phyloP scores from a whole-genome alignment of 805 yeast genomes.

The Candida pini region DNA sequence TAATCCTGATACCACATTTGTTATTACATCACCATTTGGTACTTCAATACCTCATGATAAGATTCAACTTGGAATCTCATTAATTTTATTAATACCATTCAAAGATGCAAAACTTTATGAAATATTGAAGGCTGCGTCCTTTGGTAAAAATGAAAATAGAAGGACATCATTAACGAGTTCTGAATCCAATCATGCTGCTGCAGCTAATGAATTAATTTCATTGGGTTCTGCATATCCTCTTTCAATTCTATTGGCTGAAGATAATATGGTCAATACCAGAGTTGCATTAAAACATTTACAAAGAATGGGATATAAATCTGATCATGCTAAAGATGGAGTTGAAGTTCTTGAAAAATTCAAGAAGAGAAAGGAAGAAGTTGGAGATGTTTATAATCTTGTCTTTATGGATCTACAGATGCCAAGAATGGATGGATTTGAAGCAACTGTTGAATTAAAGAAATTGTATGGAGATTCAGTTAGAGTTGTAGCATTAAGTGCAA shows the following conservation, averaged over 20 bases:
- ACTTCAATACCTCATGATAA: slow-evolving; percentile 5
- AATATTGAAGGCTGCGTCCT: slow-evolving; percentile 4
- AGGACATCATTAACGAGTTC: not conserved
- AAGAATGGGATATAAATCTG: slow-evolving; percentile 45
- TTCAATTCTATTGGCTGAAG: slow-evolving; percentile 49
- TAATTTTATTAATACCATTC: slow-evolving; percentile 17
- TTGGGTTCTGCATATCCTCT: slow-evolving; percentile 39
- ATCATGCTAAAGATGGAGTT: slow-evolving; percentile 47
- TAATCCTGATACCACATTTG: slow-evolving; percentile 2
- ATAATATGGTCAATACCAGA: slow-evolving; percentile 42
- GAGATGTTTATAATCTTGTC: slow-evolving; percentile 42
- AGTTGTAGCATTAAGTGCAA: slow-evolving; percentile 45
- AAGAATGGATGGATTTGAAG: slow-evolving; percentile 45
- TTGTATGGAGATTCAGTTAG: slow-evolving; percentile 26
- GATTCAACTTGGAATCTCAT: slow-evolving; percentile 1
- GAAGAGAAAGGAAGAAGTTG: slow-evolving; percentile 18
- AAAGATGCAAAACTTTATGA: slow-evolving; percentile 10
- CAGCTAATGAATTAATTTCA: not conserved
- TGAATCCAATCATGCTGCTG: not conserved
- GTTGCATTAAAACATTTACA: slow-evolving; percentile 46
- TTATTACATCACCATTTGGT: slow-evolving; percentile 13
- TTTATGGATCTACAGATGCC: slow-evolving; percentile 45
- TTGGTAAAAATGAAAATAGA: too few species aligned
- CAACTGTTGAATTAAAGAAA: slow-evolving; percentile 35
- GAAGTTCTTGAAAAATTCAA: slow-evolving; percentile 35